A percentile compares a stretch with the other conserved stretches of the same genome.
Evolutionary conservation across 495 filamentous ascomycete species (phyloP).

Genomic region (Entonaema liquescens): DNA sequence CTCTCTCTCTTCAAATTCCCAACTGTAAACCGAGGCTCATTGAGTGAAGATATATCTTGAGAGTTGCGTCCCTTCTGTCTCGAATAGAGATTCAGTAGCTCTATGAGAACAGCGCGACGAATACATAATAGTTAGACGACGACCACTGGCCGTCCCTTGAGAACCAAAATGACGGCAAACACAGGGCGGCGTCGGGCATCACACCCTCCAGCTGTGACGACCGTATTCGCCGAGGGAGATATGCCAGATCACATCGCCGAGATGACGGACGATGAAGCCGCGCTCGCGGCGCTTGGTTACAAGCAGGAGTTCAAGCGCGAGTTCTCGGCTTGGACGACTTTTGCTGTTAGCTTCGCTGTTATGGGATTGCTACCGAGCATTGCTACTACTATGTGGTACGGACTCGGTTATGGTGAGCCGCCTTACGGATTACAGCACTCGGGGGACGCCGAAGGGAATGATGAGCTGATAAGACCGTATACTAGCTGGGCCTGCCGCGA

Average conservation of each 20-base stretch:
- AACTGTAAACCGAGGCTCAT: slow-evolving; percentile 3
- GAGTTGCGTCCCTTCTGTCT: background rate
- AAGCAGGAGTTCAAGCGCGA: slow-evolving; percentile 85
- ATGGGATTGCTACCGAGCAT: slow-evolving; percentile 78
- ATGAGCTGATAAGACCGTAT: slow-evolving; percentile 17
- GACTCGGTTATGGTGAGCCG: slow-evolving; percentile 73
- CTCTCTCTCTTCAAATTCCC: background rate
- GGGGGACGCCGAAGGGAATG: background rate
- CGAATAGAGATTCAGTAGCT: background rate
- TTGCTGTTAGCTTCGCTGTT: slow-evolving; percentile 81
- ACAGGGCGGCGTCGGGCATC: slow-evolving; percentile 14
- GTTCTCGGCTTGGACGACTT: slow-evolving; percentile 83
- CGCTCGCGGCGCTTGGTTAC: slow-evolving; percentile 75
- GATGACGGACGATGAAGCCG: slow-evolving; percentile 68
- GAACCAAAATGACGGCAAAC: slow-evolving; percentile 18
- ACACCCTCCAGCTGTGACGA: slow-evolving; percentile 69
- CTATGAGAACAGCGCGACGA: background rate
- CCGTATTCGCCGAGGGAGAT: slow-evolving; percentile 71
- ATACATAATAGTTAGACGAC: background rate
- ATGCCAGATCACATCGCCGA: slow-evolving; percentile 56
- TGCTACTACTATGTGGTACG: slow-evolving; percentile 78
- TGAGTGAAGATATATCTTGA: slow-evolving; percentile 8
- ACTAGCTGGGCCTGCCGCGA: slow-evolving; percentile 73
- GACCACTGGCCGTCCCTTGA: background rate
- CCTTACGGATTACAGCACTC: background rate